A percentile compares a stretch with the other conserved stretches of the same genome.
phyloP scores from a whole-genome alignment of 495 filamentous ascomycete species.

The Daldinia grandis region DNA sequence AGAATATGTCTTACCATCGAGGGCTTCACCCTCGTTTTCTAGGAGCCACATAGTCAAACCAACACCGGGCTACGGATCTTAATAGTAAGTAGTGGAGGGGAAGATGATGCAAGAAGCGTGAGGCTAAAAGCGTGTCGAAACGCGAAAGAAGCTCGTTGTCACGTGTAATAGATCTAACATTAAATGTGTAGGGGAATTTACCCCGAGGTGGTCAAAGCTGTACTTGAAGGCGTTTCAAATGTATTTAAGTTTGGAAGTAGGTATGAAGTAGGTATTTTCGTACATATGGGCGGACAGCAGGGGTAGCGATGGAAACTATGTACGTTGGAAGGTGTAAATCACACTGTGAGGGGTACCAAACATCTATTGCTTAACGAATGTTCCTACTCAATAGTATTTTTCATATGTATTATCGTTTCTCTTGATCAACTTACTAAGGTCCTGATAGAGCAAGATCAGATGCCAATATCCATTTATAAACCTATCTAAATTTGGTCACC shows the following conservation, averaged over 20 bases:
- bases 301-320: neutral
- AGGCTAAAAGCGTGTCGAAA: constrained; percentile 15
- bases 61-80: neutral
- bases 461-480: too few relatives aligned
- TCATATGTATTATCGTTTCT: too few relatives aligned
- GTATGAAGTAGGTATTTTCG: neutral
- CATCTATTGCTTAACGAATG: neutral
- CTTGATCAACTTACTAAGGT: too few relatives aligned
- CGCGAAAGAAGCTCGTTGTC: constrained; percentile 36
- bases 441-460: too few relatives aligned
- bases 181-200: neutral
- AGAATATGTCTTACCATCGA: constrained; percentile 52
- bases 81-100: constrained; percentile 8
- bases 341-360: neutral
- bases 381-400: neutral
- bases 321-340: neutral
- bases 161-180: constrained; percentile 19
- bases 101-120: constrained; percentile 15
- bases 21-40: constrained; percentile 62
- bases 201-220: neutral
- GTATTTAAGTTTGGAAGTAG: neutral
- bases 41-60: constrained; percentile 65
- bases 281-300: neutral
- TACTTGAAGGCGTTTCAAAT: neutral
- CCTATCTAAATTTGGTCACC: too few relatives aligned